Evolutionary conservation across 2,329 filamentous ascomycete species (phyloP).

Genomic region (Aspergillus sp.): DNA sequence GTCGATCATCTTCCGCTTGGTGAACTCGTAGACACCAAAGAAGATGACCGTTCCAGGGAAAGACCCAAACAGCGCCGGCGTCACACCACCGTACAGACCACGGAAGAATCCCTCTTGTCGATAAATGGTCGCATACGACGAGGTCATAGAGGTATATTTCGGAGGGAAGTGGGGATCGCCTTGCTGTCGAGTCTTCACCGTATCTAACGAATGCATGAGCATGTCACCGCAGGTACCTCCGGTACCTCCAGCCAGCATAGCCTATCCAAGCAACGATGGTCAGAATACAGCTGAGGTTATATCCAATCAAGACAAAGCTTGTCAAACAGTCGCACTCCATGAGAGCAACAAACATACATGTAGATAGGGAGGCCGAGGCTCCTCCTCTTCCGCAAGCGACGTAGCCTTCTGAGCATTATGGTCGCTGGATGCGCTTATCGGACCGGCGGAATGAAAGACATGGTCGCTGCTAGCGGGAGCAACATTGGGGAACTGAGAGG

Average conservation of each 20-base stretch:
- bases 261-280: constrained; percentile 51
- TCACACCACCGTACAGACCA: constrained; percentile 90
- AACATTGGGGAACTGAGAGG: constrained; percentile 33
- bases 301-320: neutral
- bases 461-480: constrained; percentile 14
- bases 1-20: constrained; percentile 87
- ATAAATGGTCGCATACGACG: constrained; percentile 89
- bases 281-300: neutral
- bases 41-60: constrained; percentile 94
- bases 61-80: constrained; percentile 86
- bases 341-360: constrained; percentile 55
- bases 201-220: constrained; percentile 98
- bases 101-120: constrained; percentile 84
- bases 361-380: constrained; percentile 63
- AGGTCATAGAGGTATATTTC: constrained; percentile 86
- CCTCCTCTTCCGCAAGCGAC: constrained; percentile 51
- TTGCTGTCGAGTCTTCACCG: constrained; percentile 96
- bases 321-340: neutral
- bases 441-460: constrained; percentile 18
- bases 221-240: constrained; percentile 94
- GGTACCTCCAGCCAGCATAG: constrained; percentile 92
- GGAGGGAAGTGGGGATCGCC: constrained; percentile 91
- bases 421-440: constrained; percentile 19
- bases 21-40: constrained; percentile 95
- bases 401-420: constrained; percentile 40